Evolutionary conservation across 352 stramenopile genomes (phyloP).

Genomic region (Phytophthora vignae): DNA sequence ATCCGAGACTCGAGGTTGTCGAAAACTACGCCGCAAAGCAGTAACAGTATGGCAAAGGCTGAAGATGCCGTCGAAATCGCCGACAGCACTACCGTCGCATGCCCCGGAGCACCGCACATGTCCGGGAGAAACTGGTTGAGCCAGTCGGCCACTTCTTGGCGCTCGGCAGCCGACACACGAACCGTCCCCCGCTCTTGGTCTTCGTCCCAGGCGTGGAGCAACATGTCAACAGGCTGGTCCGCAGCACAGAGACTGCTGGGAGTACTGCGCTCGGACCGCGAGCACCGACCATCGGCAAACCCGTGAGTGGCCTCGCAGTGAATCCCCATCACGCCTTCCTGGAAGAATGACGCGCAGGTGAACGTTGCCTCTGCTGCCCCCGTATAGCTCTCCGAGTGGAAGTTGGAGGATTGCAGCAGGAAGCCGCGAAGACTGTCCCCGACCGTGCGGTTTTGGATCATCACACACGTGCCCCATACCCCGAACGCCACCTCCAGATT

Average conservation of each 20-base stretch:
- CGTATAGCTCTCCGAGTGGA: slow-evolving; percentile 1
- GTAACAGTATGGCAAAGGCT: slow-evolving; percentile 31
- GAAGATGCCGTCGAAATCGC: slow-evolving; percentile 37
- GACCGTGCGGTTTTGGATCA: slow-evolving; percentile 40
- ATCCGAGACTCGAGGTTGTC: slow-evolving; percentile 52
- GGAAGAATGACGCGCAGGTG: slow-evolving; percentile 50
- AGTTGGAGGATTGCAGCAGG: slow-evolving; percentile 21
- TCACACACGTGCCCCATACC: slow-evolving; percentile 65
- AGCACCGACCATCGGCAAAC: slow-evolving; percentile 34
- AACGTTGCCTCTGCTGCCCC: slow-evolving; percentile 39
- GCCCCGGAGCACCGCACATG: slow-evolving; percentile 48
- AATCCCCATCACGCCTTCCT: slow-evolving; percentile 40
- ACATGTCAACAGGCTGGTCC: slow-evolving; percentile 37
- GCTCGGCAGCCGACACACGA: slow-evolving; percentile 14
- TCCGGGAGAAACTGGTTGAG: slow-evolving; percentile 46
- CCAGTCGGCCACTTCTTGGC: slow-evolving; percentile 41
- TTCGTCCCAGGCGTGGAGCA: slow-evolving; percentile 43
- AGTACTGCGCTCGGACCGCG: slow-evolving; percentile 29
- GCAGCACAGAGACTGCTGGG: slow-evolving; percentile 41
- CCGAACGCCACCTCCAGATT: slow-evolving; percentile 58
- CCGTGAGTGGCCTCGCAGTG: slow-evolving; percentile 38
- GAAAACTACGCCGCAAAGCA: slow-evolving; percentile 57
- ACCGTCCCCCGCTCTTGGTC: slow-evolving; percentile 37
- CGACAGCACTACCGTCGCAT: slow-evolving; percentile 38
- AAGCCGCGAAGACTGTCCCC: slow-evolving; percentile 29